Evolutionary conservation across 495 filamentous ascomycete species (phyloP).

Genomic region (Hypomontagnella monticulosa): DNA sequence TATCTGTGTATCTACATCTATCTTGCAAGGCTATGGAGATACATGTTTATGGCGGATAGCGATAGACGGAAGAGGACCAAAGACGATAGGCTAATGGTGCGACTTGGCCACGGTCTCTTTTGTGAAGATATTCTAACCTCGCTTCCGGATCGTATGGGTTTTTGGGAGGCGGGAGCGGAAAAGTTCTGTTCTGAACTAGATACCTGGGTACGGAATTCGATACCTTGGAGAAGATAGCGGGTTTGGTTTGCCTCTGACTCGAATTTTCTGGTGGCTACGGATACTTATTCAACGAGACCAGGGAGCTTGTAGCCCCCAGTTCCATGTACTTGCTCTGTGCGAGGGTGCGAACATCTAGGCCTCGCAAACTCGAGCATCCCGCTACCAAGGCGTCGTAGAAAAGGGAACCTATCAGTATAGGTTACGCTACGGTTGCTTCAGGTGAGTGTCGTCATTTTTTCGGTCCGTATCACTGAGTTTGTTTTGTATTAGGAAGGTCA

Average conservation of each 20-base stretch:
- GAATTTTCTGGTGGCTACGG: constrained; percentile 3
- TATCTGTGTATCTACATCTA: constrained; percentile 9
- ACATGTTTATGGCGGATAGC: constrained; percentile 22
- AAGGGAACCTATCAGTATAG: not conserved
- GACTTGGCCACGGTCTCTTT: not conserved
- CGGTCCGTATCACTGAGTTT: constrained; percentile 23
- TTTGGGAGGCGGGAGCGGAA: constrained; percentile 13
- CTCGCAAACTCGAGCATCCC: constrained; percentile 5
- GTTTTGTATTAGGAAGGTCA: constrained; percentile 37
- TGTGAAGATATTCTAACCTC: constrained; percentile 20
- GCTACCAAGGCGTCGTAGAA: not conserved
- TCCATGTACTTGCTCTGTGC: constrained; percentile 10
- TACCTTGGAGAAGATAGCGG: not conserved
- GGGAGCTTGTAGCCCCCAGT: constrained; percentile 13
- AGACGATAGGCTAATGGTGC: constrained; percentile 10
- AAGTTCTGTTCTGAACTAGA: constrained; percentile 2
- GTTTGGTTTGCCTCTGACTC: constrained; percentile 13
- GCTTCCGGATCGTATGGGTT: constrained; percentile 28
- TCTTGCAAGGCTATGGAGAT: constrained; percentile 9
- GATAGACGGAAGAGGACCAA: not conserved
- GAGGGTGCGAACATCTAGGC: constrained; percentile 8
- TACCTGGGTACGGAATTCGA: constrained; percentile 2
- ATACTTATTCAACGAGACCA: not conserved
- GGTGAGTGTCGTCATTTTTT: constrained; percentile 23
- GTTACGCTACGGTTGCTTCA: not conserved